These are phyloP conservation scores for Pleomassaria siparia DNA, from an alignment of 2,329 filamentous ascomycete species.

Conservation along the genomic window DNA sequence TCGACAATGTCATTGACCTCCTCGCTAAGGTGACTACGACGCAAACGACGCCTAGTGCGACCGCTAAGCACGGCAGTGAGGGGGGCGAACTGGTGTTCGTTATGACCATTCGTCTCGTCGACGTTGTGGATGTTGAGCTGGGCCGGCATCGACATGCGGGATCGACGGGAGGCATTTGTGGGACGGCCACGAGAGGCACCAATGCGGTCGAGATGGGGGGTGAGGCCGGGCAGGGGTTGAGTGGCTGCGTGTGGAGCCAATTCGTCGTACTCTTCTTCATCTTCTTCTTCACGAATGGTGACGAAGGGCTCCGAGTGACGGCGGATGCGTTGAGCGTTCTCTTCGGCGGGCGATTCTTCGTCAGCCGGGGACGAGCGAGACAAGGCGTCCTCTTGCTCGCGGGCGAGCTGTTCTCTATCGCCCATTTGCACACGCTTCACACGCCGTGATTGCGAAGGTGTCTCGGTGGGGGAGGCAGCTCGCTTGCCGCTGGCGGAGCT, in stretches of 20 bases:
- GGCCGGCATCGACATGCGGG: conserved; percentile 41
- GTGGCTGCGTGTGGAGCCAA: conserved; percentile 21
- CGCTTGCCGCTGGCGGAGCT: conserved; percentile 29
- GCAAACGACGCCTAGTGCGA: conserved; percentile 42
- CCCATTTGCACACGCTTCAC: conserved; percentile 33
- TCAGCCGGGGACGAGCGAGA: conserved; percentile 17
- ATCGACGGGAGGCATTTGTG: conserved; percentile 23
- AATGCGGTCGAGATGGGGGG: conserved; percentile 35
- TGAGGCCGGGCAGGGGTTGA: conserved; percentile 32
- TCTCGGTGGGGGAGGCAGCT: conserved; percentile 28
- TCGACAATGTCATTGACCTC: conserved; percentile 44
- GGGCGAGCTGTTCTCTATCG: conserved; percentile 36
- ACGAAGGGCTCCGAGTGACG: conserved; percentile 40
- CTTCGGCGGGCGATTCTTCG: conserved; percentile 14
- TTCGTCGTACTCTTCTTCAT: conserved; percentile 17
- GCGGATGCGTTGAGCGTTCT: conserved; percentile 25
- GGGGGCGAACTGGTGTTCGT: conserved; percentile 38
- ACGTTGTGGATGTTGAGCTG: conserved; percentile 29
- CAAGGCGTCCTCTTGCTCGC: conserved; percentile 35
- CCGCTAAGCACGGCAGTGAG: conserved; percentile 35
- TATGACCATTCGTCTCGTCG: conserved; percentile 25
- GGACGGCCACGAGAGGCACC: conserved; percentile 28
- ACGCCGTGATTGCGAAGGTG: conserved; percentile 30
- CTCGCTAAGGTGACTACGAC: conserved; percentile 45
- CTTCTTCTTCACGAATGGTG: conserved; percentile 18